Conservation (phyloP, 495 filamentous ascomycete species). For the Penicillium egyptiacum region DNA sequence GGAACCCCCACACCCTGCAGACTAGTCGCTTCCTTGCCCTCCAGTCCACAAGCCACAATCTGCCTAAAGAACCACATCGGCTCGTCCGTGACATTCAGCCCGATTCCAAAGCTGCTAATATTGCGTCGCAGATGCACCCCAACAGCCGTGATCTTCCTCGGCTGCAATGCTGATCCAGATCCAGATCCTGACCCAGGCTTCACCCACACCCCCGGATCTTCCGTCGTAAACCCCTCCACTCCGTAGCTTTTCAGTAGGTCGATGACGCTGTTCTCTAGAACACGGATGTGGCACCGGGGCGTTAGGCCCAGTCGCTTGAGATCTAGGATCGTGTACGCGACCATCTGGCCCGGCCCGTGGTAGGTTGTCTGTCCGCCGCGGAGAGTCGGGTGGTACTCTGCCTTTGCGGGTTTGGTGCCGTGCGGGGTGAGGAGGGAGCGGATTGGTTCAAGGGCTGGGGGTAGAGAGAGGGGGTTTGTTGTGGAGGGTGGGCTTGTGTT, state of each 20-base stretch:
- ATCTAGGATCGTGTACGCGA: slow-evolving; percentile 85
- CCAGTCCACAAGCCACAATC: slow-evolving; percentile 85
- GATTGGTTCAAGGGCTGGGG: slow-evolving; percentile 39
- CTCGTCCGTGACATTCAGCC: slow-evolving; percentile 72
- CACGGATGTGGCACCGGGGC: slow-evolving; percentile 65
- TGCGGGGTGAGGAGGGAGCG: slow-evolving; percentile 38
- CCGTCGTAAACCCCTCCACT: slow-evolving; percentile 59
- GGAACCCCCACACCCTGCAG: slow-evolving; percentile 47
- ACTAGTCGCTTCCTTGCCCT: slow-evolving; percentile 73
- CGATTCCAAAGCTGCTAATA: slow-evolving; percentile 84
- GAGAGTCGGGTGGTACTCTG: slow-evolving; percentile 66
- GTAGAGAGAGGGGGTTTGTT: slow-evolving; percentile 36
- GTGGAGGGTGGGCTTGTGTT: slow-evolving; percentile 39
- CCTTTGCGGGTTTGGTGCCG: slow-evolving; percentile 38
- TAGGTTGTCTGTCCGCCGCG: slow-evolving; percentile 93
- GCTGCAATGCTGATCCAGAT: not conserved
- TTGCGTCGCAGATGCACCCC: slow-evolving; percentile 85
- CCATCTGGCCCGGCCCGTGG: slow-evolving; percentile 90
- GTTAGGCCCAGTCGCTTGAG: slow-evolving; percentile 56
- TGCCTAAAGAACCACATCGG: slow-evolving; percentile 68
- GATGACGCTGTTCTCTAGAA: slow-evolving; percentile 76
- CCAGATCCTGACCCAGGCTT: not conserved
- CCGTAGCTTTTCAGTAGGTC: slow-evolving; percentile 55
- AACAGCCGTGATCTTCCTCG: slow-evolving; percentile 80
- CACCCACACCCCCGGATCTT: slow-evolving; percentile 88